Conservation (phyloP, 306 rosid species). For the Cercis canadensis region DNA sequence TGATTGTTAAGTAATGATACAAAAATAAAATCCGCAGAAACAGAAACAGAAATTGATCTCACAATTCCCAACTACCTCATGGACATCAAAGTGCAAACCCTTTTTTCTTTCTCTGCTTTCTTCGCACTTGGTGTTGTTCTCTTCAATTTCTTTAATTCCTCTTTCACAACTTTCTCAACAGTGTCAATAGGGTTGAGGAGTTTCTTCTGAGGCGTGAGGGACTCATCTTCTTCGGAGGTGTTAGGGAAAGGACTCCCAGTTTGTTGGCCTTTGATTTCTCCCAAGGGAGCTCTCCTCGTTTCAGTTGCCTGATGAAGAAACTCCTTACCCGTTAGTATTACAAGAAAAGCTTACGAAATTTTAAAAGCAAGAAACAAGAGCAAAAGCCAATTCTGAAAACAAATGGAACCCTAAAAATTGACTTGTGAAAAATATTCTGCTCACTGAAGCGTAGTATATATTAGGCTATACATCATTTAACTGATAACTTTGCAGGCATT, state of each 20-base stretch:
- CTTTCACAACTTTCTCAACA: slow-evolving; percentile 72
- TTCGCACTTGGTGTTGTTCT: slow-evolving; percentile 77
- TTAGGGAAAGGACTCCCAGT: slow-evolving; percentile 33
- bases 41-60: too few species aligned
- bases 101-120: slow-evolving; percentile 73
- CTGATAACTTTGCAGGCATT: too few species aligned
- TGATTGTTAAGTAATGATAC: too few species aligned
- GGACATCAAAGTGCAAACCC: slow-evolving; percentile 76
- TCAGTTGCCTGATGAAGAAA: slow-evolving; percentile 63
- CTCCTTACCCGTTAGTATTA: background rate
- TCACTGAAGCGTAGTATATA: too few species aligned
- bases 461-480: too few species aligned
- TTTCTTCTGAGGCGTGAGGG: slow-evolving; percentile 78
- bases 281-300: slow-evolving; percentile 67
- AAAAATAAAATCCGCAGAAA: too few species aligned
- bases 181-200: slow-evolving; percentile 67
- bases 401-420: too few species aligned
- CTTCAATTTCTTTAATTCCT: slow-evolving; percentile 68
- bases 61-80: too few species aligned
- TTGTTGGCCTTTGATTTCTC: slow-evolving; percentile 52
- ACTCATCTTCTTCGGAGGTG: background rate
- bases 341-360: background rate
- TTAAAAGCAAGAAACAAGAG: background rate
- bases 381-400: background rate
- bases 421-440: too few species aligned